Percentiles rank a stretch among this genome's conserved stretches.
Evolutionary conservation across 345 rosid species (phyloP).

Genomic region (Rhodomyrtus tomentosa): DNA sequence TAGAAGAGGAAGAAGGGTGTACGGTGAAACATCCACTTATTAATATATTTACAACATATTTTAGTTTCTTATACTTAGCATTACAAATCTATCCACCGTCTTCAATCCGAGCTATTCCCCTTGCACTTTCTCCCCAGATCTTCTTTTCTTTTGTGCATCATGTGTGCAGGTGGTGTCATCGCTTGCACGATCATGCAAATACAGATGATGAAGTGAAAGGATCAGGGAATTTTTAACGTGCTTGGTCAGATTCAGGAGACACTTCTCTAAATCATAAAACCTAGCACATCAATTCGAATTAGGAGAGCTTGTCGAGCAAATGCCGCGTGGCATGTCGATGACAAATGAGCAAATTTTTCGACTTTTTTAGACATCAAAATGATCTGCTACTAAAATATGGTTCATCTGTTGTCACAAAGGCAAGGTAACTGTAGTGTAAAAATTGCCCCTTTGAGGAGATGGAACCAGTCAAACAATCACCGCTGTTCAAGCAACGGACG

Average conservation of each 20-base stretch:
- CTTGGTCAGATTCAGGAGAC: neutral
- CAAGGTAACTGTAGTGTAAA: neutral
- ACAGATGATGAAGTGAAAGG: neutral
- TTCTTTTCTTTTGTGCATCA: neutral
- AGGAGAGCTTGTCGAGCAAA: neutral
- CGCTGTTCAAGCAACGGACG: neutral
- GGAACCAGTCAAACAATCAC: constrained; percentile 10
- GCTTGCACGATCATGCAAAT: neutral
- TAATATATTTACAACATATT: too few relatives aligned
- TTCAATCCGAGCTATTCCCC: neutral
- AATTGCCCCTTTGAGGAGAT: neutral
- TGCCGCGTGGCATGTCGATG: neutral
- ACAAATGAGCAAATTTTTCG: neutral
- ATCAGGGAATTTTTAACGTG: neutral
- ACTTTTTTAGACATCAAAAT: neutral
- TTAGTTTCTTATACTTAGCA: neutral
- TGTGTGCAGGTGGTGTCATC: neutral
- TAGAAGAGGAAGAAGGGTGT: too few relatives aligned
- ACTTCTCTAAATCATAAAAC: neutral
- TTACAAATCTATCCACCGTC: neutral
- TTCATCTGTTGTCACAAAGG: neutral
- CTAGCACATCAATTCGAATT: neutral
- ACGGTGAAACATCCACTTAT: too few relatives aligned
- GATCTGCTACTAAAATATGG: neutral
- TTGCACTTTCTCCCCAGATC: neutral